A percentile compares a stretch with the other conserved stretches of the same genome.
phyloP scores from a whole-genome alignment of 2,329 filamentous ascomycete species.

The Neofusicoccum umdonicola region DNA sequence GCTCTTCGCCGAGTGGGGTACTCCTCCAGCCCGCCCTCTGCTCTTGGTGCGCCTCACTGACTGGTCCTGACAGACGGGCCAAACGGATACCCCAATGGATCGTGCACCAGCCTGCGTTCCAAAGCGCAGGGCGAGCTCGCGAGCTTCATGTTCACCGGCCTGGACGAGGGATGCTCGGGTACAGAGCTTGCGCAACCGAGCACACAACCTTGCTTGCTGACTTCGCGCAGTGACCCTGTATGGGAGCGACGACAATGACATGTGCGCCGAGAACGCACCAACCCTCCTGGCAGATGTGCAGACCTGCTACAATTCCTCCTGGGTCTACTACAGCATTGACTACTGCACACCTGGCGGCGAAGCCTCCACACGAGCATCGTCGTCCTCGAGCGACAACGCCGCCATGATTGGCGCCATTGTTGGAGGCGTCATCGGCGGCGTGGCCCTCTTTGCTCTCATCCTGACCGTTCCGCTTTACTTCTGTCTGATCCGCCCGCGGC shows the following conservation, averaged over 20 bases:
- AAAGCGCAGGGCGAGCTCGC: neutral
- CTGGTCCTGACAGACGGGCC: neutral
- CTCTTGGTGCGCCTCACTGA: neutral
- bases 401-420: neutral
- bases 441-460: neutral
- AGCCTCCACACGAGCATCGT: constrained; percentile 2
- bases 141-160: constrained; percentile 27
- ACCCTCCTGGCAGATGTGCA: constrained; percentile 24
- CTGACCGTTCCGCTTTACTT: neutral
- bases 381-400: constrained; percentile 6
- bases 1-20: constrained; percentile 4
- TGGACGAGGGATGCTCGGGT: constrained; percentile 30
- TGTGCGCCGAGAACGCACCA: neutral
- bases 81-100: constrained; percentile 7
- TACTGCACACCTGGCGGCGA: constrained; percentile 19
- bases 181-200: neutral
- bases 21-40: neutral
- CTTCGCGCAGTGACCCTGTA: constrained; percentile 26
- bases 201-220: neutral
- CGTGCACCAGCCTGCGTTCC: neutral
- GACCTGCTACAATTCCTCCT: constrained; percentile 29
- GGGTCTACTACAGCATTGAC: constrained; percentile 31
- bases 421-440: neutral
- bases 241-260: constrained; percentile 21
- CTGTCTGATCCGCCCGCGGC: neutral